Evolutionary conservation across 176 grass and related monocot species (phyloP).

Genomic region (Juncus effusus): DNA sequence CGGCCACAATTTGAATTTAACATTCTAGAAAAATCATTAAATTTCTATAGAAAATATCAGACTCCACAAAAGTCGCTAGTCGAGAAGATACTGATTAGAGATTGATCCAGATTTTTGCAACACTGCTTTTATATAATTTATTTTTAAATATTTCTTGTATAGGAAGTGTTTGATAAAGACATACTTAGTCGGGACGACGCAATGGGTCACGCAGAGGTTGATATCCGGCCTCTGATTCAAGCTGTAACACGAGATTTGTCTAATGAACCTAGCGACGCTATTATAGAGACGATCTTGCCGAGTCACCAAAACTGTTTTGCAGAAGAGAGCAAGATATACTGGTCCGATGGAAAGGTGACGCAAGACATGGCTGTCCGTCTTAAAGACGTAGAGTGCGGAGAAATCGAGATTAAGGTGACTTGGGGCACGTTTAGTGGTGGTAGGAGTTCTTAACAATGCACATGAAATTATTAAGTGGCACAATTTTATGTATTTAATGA

Average conservation of each 20-base stretch:
- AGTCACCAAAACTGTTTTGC: slow-evolving; percentile 44
- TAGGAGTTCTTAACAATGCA: background rate
- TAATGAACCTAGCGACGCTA: slow-evolving; percentile 33
- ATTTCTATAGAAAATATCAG: too few species aligned
- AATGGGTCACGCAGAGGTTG: slow-evolving; percentile 64
- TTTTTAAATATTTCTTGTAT: background rate
- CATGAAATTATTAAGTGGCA: too few species aligned
- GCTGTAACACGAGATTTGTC: slow-evolving; percentile 39
- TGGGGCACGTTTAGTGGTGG: slow-evolving; percentile 37
- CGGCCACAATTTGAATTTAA: too few species aligned
- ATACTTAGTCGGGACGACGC: slow-evolving; percentile 40
- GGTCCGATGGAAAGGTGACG: slow-evolving; percentile 37
- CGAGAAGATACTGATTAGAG: too few species aligned
- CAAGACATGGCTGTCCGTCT: slow-evolving; percentile 52
- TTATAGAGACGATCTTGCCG: slow-evolving; percentile 39
- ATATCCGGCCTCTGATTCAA: slow-evolving; percentile 41
- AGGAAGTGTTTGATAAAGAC: slow-evolving; percentile 73
- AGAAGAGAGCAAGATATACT: slow-evolving; percentile 45
- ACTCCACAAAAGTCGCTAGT: too few species aligned
- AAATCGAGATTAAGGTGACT: slow-evolving; percentile 47
- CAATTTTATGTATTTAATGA: too few species aligned
- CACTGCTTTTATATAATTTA: too few species aligned
- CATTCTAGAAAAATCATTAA: too few species aligned
- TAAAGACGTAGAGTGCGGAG: slow-evolving; percentile 32
- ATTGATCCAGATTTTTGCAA: too few species aligned